These are phyloP conservation scores for Sarocladium strictum DNA, from an alignment of 2,329 filamentous ascomycete species.

Conservation along the genomic window DNA sequence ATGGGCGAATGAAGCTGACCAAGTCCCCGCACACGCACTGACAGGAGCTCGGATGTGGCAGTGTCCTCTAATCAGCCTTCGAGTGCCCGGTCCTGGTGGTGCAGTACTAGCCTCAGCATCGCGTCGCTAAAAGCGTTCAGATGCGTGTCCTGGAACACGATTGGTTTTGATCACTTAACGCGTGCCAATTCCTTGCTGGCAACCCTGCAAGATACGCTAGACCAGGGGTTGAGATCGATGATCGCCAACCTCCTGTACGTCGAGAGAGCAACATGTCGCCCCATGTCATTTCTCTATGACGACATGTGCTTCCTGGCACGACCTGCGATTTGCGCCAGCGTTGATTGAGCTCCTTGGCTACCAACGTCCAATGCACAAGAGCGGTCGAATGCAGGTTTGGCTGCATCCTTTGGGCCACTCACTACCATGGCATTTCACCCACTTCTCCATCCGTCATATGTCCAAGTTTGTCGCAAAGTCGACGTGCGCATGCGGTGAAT, in stretches of 20 bases:
- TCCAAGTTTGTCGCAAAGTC: background rate
- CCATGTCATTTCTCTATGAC: background rate
- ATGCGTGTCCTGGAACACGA: background rate
- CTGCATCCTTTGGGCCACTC: background rate
- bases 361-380: background rate
- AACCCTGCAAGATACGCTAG: background rate
- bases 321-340: background rate
- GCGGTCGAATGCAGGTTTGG: background rate
- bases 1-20: background rate
- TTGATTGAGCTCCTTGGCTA: background rate
- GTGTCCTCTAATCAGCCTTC: background rate
- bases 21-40: background rate
- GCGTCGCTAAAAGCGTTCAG: background rate
- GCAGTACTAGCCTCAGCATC: background rate
- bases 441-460: background rate
- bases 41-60: background rate
- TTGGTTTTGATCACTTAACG: constrained; percentile 6
- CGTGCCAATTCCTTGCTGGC: background rate
- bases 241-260: background rate
- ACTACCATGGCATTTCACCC: constrained; percentile 2
- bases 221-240: constrained; percentile 1
- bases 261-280: background rate
- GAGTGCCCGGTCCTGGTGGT: background rate
- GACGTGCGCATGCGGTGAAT: background rate
- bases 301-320: background rate